Evolutionary conservation across 2,329 filamentous ascomycete species (phyloP).

Genomic region (Penicillium sp.): DNA sequence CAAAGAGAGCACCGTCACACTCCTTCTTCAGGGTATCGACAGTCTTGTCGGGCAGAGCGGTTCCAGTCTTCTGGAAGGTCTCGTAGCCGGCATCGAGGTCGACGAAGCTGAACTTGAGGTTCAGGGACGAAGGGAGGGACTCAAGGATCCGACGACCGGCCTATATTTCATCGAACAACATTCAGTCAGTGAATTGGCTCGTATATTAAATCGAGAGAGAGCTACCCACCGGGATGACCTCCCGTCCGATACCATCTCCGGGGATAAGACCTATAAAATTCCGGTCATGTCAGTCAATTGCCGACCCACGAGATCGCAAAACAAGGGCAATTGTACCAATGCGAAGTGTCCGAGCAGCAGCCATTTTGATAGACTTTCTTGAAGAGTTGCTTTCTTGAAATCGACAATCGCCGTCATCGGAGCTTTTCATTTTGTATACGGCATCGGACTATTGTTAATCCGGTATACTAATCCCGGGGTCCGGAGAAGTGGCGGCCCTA

Average conservation of each 20-base stretch:
- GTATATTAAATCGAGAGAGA: conserved; percentile 5
- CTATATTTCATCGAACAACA: conserved; percentile 28
- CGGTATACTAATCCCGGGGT: conserved; percentile 17
- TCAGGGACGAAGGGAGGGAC: conserved; percentile 84
- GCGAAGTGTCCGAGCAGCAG: conserved; percentile 62
- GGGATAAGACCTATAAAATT: conserved; percentile 75
- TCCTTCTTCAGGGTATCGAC: conserved; percentile 84
- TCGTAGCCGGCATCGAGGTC: conserved; percentile 91
- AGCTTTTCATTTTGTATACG: conserved; percentile 28
- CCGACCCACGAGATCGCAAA: neutral
- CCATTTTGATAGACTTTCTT: conserved; percentile 29
- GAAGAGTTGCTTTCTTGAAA: conserved; percentile 19
- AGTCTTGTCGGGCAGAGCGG: conserved; percentile 84
- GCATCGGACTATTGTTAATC: conserved; percentile 24
- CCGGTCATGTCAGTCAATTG: conserved; percentile 14
- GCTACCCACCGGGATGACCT: conserved; percentile 77
- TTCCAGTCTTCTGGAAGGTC: conserved; percentile 85
- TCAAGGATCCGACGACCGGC: conserved; percentile 87
- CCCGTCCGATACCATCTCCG: conserved; percentile 95
- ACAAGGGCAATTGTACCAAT: conserved; percentile 55
- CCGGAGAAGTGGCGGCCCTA: conserved; percentile 11
- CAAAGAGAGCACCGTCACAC: conserved; percentile 95
- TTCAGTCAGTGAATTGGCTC: conserved; percentile 12
- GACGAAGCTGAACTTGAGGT: conserved; percentile 90
- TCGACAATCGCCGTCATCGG: conserved; percentile 31